Conservation (phyloP, 2,329 filamentous ascomycete species). For the Niveomyces coronatus region DNA sequence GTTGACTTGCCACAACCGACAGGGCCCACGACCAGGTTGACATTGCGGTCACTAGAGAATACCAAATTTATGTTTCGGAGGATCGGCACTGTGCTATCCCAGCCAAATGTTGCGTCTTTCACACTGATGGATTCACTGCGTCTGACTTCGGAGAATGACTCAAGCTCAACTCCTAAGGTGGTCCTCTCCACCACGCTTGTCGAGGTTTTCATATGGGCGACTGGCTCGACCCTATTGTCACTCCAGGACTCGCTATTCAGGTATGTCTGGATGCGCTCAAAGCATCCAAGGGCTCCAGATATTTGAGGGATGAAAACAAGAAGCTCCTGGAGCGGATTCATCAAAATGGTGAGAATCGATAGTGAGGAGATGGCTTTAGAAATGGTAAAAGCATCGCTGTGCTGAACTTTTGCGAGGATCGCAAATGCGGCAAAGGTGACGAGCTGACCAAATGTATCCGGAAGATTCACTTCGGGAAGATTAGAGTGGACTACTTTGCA, state of each 20-base stretch:
- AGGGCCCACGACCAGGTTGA: slow-evolving; percentile 21
- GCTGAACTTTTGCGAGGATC: background rate
- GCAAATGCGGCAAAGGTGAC: slow-evolving; percentile 8
- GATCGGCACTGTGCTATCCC: background rate
- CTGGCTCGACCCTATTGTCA: background rate
- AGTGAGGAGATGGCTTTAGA: slow-evolving; percentile 9
- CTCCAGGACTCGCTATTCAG: background rate
- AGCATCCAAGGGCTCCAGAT: slow-evolving; percentile 4
- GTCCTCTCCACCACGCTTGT: background rate
- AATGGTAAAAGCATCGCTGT: slow-evolving; percentile 3
- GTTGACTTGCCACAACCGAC: slow-evolving; percentile 24
- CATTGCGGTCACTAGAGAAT: background rate
- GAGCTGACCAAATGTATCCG: slow-evolving; percentile 1
- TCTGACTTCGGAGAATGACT: background rate
- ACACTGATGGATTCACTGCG: background rate
- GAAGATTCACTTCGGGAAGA: slow-evolving; percentile 7
- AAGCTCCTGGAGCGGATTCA: slow-evolving; percentile 3
- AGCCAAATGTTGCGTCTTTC: background rate
- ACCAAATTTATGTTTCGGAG: background rate
- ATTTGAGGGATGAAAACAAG: slow-evolving; percentile 1
- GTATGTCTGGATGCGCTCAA: slow-evolving; percentile 8
- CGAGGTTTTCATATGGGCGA: background rate
- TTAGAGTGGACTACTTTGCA: too few relatives aligned
- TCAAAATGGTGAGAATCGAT: slow-evolving; percentile 1
- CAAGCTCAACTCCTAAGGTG: background rate